These are phyloP conservation scores for Arabidopsis lyrata DNA, from an alignment of 441 rosid species.

Conservation along the genomic window DNA sequence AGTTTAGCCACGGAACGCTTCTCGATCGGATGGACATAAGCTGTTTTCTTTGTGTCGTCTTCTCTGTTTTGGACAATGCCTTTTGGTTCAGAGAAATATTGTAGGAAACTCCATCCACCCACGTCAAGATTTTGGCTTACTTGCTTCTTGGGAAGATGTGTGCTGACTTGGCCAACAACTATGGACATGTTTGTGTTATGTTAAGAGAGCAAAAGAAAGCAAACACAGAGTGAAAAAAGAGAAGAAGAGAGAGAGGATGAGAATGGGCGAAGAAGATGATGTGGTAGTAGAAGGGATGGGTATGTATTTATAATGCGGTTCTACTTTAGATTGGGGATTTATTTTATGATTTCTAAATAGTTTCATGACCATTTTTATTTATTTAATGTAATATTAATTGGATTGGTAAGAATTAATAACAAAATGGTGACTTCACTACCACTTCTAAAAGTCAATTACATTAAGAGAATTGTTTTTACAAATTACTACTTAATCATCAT, in stretches of 20 bases:
- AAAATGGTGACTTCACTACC: too few relatives aligned
- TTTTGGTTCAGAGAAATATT: conserved; percentile 41
- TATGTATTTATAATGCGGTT: conserved; percentile 36
- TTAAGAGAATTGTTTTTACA: too few relatives aligned
- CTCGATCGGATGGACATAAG: conserved; percentile 55
- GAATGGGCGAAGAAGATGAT: conserved; percentile 1
- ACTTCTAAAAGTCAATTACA: too few relatives aligned
- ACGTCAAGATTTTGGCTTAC: conserved; percentile 23
- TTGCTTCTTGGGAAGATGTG: conserved; percentile 28
- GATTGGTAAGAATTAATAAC: neutral
- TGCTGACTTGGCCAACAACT: conserved; percentile 27
- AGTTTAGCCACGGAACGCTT: conserved; percentile 48
- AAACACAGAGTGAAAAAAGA: conserved; percentile 1
- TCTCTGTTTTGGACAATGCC: conserved; percentile 18
- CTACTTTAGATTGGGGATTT: neutral
- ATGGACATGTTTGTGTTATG: conserved; percentile 25
- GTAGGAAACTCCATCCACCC: conserved; percentile 63
- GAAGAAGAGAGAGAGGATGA: neutral
- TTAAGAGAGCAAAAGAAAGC: conserved; percentile 8
- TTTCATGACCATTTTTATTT: neutral
- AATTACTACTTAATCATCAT: too few relatives aligned
- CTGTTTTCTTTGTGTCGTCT: conserved; percentile 19
- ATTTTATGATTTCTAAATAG: neutral
- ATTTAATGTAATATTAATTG: neutral
- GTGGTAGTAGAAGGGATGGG: neutral